Conservation (phyloP, 148 eudicot species). For the Heliamphora exappendiculata region DNA sequence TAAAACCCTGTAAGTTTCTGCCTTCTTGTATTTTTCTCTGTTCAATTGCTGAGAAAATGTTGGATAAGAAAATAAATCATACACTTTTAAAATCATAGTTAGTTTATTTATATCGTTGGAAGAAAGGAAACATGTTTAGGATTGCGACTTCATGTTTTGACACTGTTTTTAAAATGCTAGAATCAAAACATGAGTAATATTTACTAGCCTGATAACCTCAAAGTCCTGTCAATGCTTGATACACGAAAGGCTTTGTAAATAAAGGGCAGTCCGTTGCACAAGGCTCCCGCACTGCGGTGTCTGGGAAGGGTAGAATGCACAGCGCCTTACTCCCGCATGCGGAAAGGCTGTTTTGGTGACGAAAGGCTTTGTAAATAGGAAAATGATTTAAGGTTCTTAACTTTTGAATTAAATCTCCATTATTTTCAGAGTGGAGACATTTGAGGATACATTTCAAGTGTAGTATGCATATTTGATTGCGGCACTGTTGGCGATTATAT, state of each 20-base stretch:
- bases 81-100: background rate
- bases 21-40: background rate
- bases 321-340: too few species aligned
- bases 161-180: background rate
- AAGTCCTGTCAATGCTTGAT: background rate
- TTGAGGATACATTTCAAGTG: background rate
- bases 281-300: too few species aligned
- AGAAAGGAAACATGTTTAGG: background rate
- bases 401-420: background rate
- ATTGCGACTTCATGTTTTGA: background rate
- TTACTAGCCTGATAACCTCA: background rate
- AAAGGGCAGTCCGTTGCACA: too few species aligned
- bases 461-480: background rate
- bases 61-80: background rate
- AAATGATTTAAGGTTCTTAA: background rate
- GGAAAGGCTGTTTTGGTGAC: too few species aligned
- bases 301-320: too few species aligned
- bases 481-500: background rate
- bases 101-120: background rate
- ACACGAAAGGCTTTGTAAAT: background rate
- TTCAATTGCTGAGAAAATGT: background rate
- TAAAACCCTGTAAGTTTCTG: conserved; percentile 51
- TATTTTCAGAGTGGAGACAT: background rate
- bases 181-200: background rate
- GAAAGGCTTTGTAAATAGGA: background rate